Evolutionary conservation across 1,284 basidiomycete genomes (phyloP).

Genomic region (Athelia psychrophila): DNA sequence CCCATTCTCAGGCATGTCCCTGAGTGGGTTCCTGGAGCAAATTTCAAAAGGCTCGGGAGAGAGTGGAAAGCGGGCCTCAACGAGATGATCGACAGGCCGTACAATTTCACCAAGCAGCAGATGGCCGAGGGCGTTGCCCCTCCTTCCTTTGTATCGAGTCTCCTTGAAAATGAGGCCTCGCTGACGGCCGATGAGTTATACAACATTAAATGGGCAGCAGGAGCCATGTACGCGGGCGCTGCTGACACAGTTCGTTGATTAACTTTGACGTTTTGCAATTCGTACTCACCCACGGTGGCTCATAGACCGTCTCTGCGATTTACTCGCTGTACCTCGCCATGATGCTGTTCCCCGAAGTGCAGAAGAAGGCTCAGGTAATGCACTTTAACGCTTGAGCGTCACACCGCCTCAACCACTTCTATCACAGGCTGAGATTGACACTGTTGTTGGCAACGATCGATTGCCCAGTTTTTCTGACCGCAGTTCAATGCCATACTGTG

Average conservation of each 20-base stretch:
- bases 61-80: constrained; percentile 46
- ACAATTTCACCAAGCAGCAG: no score
- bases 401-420: no score
- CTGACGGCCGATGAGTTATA: constrained; percentile 22
- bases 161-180: no score
- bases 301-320: constrained; percentile 14
- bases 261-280: neutral
- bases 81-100: constrained; percentile 52
- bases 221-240: constrained; percentile 24
- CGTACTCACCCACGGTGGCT: no score
- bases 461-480: no score
- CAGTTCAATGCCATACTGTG: no score
- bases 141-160: constrained; percentile 26
- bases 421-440: constrained; percentile 35
- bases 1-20: no score
- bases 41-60: no score
- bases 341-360: constrained; percentile 34
- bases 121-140: constrained; percentile 41
- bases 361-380: constrained; percentile 36
- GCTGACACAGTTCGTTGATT: neutral
- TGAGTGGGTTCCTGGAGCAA: no score
- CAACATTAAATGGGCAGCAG: constrained; percentile 36
- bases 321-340: no score
- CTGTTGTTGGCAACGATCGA: no score
- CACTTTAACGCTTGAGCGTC: no score